phyloP scores from a whole-genome alignment of 345 rosid species.

The Dovyalis caffra region DNA sequence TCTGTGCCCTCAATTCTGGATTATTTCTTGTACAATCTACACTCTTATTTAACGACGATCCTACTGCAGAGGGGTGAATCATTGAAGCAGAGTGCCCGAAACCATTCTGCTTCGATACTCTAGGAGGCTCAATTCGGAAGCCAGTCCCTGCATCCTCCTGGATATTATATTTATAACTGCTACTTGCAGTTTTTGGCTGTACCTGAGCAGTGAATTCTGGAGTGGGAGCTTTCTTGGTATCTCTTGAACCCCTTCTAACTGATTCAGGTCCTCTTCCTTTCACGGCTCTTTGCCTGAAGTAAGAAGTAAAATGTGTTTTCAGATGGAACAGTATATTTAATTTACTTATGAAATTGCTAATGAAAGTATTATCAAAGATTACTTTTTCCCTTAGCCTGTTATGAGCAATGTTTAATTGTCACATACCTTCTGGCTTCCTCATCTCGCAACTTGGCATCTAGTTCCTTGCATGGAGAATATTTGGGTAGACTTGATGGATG shows the following conservation, averaged over 20 bases:
- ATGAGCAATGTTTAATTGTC: too few species aligned
- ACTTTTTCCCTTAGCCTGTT: background rate
- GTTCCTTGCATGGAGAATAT: conserved; percentile 30
- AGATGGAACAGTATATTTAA: background rate
- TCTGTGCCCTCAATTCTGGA: conserved; percentile 31
- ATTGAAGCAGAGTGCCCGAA: conserved; percentile 40
- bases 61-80: conserved; percentile 48
- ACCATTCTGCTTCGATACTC: conserved; percentile 23
- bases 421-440: conserved; percentile 30
- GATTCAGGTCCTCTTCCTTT: conserved; percentile 67
- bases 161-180: conserved; percentile 36
- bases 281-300: conserved; percentile 57
- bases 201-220: conserved; percentile 64
- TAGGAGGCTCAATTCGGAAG: conserved; percentile 43
- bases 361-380: background rate
- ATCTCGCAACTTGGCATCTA: conserved; percentile 24
- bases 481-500: conserved; percentile 29
- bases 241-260: conserved; percentile 59
- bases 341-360: background rate
- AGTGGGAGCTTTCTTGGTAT: conserved; percentile 39
- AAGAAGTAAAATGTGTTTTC: conserved; percentile 7
- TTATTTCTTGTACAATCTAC: conserved; percentile 28
- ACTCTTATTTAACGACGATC: conserved; percentile 30
- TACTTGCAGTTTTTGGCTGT: conserved; percentile 42
- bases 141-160: conserved; percentile 43